These are phyloP conservation scores for Raddia distichophylla DNA, from an alignment of 176 grass and related monocot species.

Conservation along the genomic window DNA sequence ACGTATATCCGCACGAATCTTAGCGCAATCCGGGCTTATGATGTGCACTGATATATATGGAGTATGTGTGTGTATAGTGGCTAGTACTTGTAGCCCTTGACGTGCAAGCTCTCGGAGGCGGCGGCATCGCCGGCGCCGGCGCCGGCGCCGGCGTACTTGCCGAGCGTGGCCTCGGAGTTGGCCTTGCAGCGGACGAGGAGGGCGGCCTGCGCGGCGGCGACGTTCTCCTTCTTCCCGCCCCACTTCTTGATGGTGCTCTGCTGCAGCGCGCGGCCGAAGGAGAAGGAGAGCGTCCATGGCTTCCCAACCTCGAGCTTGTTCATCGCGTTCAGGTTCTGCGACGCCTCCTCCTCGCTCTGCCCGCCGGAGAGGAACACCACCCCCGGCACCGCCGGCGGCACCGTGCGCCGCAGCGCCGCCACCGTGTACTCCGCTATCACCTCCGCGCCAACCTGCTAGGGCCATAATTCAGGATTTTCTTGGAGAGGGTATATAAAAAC, in stretches of 20 bases:
- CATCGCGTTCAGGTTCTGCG: conserved; percentile 86
- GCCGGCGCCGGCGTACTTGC: conserved; percentile 66
- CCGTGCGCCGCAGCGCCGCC: conserved; percentile 74
- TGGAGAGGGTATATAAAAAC: too few relatives aligned
- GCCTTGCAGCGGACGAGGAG: conserved; percentile 83
- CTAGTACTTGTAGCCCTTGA: conserved; percentile 89
- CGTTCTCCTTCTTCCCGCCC: conserved; percentile 81
- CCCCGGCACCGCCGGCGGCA: conserved; percentile 82
- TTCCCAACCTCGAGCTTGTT: conserved; percentile 87
- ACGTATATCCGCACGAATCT: conserved; percentile 42
- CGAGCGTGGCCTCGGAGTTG: conserved; percentile 78
- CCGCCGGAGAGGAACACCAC: conserved; percentile 94
- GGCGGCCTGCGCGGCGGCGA: conserved; percentile 67
- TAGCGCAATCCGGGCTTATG: background rate
- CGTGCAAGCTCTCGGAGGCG: conserved; percentile 87
- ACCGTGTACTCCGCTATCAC: conserved; percentile 88
- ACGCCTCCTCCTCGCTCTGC: conserved; percentile 88
- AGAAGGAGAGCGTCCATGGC: conserved; percentile 93
- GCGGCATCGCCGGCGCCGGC: conserved; percentile 47
- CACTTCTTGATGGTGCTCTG: conserved; percentile 99
- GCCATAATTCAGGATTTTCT: too few relatives aligned
- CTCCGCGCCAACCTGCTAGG: conserved; percentile 55
- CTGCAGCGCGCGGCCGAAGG: conserved; percentile 91
- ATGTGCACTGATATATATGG: too few relatives aligned
- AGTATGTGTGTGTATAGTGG: too few relatives aligned